Percentiles rank a stretch among this genome's conserved stretches.
Conservation (phyloP, 768 basidiomycete species). For the Mycena olivaceomarginata region DNA sequence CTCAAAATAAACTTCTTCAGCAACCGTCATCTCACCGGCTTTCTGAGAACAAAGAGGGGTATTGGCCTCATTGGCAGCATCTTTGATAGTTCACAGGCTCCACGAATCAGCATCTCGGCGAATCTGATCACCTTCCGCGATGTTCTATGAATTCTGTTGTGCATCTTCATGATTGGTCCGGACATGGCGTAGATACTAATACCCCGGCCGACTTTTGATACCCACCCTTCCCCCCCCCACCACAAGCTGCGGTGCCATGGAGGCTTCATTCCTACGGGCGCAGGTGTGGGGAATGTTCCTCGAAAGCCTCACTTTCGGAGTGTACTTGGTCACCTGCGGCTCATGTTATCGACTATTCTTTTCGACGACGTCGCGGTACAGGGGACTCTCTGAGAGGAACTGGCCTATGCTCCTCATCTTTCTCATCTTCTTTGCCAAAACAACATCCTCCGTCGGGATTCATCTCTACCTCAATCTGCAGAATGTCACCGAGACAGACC, state of each 20-base stretch:
- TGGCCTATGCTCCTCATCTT: constrained; percentile 39
- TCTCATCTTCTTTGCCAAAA: constrained; percentile 38
- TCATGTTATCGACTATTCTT: constrained; percentile 55
- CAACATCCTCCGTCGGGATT: constrained; percentile 31
- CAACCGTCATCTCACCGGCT: too few species aligned
- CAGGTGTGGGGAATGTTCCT: constrained; percentile 44
- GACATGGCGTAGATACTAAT: background rate
- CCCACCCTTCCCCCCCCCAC: background rate
- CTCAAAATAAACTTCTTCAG: too few species aligned
- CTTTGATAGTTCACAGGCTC: background rate
- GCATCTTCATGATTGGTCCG: constrained; percentile 4
- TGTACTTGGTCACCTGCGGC: constrained; percentile 53
- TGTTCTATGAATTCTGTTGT: background rate
- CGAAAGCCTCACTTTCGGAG: constrained; percentile 27
- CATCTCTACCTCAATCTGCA: constrained; percentile 32
- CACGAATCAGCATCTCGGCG: background rate
- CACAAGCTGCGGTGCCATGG: constrained; percentile 17
- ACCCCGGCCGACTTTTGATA: background rate
- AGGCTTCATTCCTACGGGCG: constrained; percentile 25
- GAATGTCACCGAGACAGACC: background rate
- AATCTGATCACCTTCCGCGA: constrained; percentile 13
- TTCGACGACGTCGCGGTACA: constrained; percentile 47
- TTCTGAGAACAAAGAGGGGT: background rate
- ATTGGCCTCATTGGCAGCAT: background rate
- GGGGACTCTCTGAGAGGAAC: background rate